Conservation (phyloP, 129 eudicot genomes). For the Ambrosia artemisiifolia region DNA sequence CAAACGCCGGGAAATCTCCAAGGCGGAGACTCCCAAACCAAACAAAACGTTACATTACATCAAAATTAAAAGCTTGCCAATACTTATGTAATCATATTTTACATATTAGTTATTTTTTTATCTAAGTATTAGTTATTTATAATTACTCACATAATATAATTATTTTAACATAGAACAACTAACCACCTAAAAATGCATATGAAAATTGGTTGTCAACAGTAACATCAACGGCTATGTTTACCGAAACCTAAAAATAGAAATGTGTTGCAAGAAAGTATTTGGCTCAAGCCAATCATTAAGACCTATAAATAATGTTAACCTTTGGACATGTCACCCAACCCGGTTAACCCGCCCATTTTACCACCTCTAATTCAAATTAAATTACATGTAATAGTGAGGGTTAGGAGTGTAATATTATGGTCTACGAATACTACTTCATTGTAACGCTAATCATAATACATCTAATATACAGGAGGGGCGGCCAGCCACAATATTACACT, state of each 20-base stretch:
- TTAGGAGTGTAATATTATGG: too few relatives aligned
- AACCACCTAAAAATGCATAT: background rate
- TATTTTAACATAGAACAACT: background rate
- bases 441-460: too few relatives aligned
- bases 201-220: background rate
- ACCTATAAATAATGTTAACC: background rate
- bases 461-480: too few relatives aligned
- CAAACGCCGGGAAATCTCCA: too few relatives aligned
- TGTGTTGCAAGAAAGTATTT: conserved; percentile 1
- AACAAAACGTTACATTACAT: too few relatives aligned
- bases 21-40: background rate
- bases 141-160: too few relatives aligned
- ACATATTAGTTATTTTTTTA: background rate
- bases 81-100: background rate
- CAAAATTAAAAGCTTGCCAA: too few relatives aligned
- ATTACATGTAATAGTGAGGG: too few relatives aligned
- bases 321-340: background rate
- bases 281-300: background rate
- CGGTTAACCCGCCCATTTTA: background rate
- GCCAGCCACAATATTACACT: too few relatives aligned
- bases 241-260: background rate
- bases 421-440: too few relatives aligned
- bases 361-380: background rate
- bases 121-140: too few relatives aligned
- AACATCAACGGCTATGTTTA: background rate